phyloP scores from a whole-genome alignment of 78 protist species.

The Dictyostelium firmibasis region DNA sequence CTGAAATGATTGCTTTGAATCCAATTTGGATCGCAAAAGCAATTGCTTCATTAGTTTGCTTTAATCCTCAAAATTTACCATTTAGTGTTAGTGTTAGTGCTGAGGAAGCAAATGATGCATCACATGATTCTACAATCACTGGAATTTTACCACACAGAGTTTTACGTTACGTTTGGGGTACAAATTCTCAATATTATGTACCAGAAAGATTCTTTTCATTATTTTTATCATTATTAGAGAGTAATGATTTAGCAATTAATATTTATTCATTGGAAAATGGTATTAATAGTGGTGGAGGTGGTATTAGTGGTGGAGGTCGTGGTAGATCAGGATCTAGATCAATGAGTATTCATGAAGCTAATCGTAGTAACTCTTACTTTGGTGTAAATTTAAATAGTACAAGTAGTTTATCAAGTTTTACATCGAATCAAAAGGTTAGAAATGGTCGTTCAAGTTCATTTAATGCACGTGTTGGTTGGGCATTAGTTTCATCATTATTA shows the following conservation, averaged over 20 bases:
- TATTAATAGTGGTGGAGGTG: neutral
- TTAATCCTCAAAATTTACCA: slow-evolving; percentile 19
- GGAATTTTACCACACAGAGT: slow-evolving; percentile 52
- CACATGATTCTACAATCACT: neutral
- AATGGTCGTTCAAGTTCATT: slow-evolving; percentile 65
- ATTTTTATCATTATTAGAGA: slow-evolving; percentile 36
- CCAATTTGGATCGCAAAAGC: slow-evolving; percentile 66
- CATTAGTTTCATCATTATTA: slow-evolving; percentile 31
- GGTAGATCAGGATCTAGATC: neutral
- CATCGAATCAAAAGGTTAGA: slow-evolving; percentile 21
- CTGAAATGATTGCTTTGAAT: slow-evolving; percentile 57
- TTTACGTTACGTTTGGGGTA: slow-evolving; percentile 56
- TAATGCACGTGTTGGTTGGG: slow-evolving; percentile 64
- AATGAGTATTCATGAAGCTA: neutral
- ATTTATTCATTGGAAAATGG: neutral
- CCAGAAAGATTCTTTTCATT: slow-evolving; percentile 71
- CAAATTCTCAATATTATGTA: slow-evolving; percentile 41
- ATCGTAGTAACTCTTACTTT: neutral
- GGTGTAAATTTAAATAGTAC: neutral
- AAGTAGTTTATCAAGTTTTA: slow-evolving; percentile 13
- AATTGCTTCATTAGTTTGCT: slow-evolving; percentile 29
- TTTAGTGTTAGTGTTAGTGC: neutral
- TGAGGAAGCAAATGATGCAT: neutral
- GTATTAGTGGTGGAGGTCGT: neutral
- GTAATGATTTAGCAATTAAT: slow-evolving; percentile 51